Percentiles rank a stretch among this genome's conserved stretches.
These are phyloP conservation scores for Agrocybe chaxingu DNA, from an alignment of 768 basidiomycete species.

Conservation along the genomic window DNA sequence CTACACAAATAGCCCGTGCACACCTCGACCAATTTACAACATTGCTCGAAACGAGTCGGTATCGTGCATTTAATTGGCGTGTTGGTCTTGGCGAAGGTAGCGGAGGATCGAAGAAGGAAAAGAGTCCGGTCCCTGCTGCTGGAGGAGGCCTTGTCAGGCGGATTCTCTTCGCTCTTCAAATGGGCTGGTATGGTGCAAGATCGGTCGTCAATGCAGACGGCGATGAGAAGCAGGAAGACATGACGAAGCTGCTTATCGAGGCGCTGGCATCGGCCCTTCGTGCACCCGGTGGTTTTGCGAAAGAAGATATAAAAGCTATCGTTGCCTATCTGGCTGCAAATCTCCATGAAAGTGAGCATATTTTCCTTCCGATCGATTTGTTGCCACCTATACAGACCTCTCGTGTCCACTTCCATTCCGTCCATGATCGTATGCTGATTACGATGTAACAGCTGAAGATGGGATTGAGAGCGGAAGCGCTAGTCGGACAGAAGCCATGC, in stretches of 20 bases:
- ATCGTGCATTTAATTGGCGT: slow-evolving; percentile 70
- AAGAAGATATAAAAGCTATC: slow-evolving; percentile 82
- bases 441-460: slow-evolving; percentile 1
- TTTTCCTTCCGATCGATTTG: no score
- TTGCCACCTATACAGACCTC: no score
- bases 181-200: slow-evolving; percentile 61
- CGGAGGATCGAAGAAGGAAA: slow-evolving; percentile 3
- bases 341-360: slow-evolving; percentile 57
- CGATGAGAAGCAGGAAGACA: slow-evolving; percentile 26
- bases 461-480: no score
- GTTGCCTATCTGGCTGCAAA: slow-evolving; percentile 85
- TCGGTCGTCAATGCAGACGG: neutral
- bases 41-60: slow-evolving; percentile 68
- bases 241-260: slow-evolving; percentile 48
- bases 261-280: slow-evolving; percentile 60
- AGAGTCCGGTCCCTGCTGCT: neutral
- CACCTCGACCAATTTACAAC: slow-evolving; percentile 82
- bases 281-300: slow-evolving; percentile 53
- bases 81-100: slow-evolving; percentile 10
- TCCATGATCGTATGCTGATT: slow-evolving; percentile 4
- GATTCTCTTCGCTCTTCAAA: slow-evolving; percentile 79
- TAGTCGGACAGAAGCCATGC: neutral
- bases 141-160: slow-evolving; percentile 51
- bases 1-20: slow-evolving; percentile 68
- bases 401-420: neutral